phyloP scores from a whole-genome alignment of 192 early-diverging fungal species.

The Entomortierella beljakovae region DNA sequence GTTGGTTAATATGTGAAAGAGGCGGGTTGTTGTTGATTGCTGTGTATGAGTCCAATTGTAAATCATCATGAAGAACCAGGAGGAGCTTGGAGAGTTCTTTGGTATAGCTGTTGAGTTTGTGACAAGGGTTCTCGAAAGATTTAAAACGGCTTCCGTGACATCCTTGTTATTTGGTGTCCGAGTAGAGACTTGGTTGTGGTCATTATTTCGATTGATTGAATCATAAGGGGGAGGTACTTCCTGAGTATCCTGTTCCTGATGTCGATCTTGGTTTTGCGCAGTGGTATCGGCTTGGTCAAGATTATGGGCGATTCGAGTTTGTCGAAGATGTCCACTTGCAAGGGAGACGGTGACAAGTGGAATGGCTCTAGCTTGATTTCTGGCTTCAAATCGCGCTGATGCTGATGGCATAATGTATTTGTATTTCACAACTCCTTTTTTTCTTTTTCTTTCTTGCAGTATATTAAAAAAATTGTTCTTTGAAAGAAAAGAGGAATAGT shows the following conservation, averaged over 20 bases:
- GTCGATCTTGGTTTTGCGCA: not conserved
- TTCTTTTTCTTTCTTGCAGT: not conserved
- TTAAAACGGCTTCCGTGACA: constrained; percentile 43
- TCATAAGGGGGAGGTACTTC: constrained; percentile 34
- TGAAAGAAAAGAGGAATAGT: no score
- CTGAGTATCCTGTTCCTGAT: not conserved
- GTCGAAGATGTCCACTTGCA: constrained; percentile 35
- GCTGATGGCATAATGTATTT: constrained; percentile 20
- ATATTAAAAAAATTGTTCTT: not conserved
- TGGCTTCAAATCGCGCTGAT: constrained; percentile 23
- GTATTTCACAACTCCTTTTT: not conserved
- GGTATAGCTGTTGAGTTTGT: constrained; percentile 14
- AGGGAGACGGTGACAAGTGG: constrained; percentile 47
- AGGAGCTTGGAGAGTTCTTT: constrained; percentile 7
- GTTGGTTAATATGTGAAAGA: constrained; percentile 32
- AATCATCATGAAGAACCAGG: constrained; percentile 52
- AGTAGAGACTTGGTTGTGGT: not conserved
- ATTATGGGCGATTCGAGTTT: constrained; percentile 20
- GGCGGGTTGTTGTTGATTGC: constrained; percentile 21
- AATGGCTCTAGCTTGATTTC: constrained; percentile 35
- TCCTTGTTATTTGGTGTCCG: constrained; percentile 19
- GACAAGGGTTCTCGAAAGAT: constrained; percentile 44
- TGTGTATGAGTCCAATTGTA: constrained; percentile 44
- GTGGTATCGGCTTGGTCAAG: not conserved
- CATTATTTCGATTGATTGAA: not conserved